Conservation (phyloP, 2,329 filamentous ascomycete species). For the Aspergillaceae sp. region DNA sequence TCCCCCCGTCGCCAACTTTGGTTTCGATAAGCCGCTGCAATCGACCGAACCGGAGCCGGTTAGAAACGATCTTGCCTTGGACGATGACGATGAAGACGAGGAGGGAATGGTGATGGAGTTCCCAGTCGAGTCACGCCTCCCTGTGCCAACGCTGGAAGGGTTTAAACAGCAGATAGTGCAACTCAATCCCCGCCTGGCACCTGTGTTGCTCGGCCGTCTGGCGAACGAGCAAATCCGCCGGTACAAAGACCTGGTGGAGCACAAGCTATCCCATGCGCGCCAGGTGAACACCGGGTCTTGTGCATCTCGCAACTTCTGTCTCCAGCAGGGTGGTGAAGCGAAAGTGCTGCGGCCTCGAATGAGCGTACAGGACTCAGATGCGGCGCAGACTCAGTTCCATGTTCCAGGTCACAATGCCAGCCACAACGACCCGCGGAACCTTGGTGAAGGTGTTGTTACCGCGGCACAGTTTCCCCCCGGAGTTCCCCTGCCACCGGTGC, state of each 20-base stretch:
- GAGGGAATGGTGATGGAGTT: slow-evolving; percentile 55
- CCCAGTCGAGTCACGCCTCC: slow-evolving; percentile 54
- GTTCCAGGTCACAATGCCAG: slow-evolving; percentile 48
- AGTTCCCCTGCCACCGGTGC: slow-evolving; percentile 72
- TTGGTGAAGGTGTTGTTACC: slow-evolving; percentile 59
- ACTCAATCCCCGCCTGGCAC: slow-evolving; percentile 64
- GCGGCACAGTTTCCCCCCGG: slow-evolving; percentile 69
- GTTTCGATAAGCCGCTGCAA: slow-evolving; percentile 21
- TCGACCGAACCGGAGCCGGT: slow-evolving; percentile 9
- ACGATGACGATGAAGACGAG: slow-evolving; percentile 53
- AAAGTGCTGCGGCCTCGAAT: slow-evolving; percentile 50
- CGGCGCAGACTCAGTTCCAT: slow-evolving; percentile 46
- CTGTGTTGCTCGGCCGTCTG: slow-evolving; percentile 67
- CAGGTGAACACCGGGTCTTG: slow-evolving; percentile 52
- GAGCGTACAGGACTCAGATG: slow-evolving; percentile 49
- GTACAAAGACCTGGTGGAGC: slow-evolving; percentile 67
- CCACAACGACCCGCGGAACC: slow-evolving; percentile 59
- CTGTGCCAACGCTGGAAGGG: slow-evolving; percentile 64
- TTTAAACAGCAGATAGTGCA: slow-evolving; percentile 66
- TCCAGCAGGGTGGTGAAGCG: slow-evolving; percentile 58
- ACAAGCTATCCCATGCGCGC: slow-evolving; percentile 61
- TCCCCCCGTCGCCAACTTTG: slow-evolving; percentile 49
- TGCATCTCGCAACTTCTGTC: slow-evolving; percentile 53
- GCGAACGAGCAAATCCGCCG: slow-evolving; percentile 70
- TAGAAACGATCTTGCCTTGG: slow-evolving; percentile 42